A percentile compares a stretch with the other conserved stretches of the same genome.
Evolutionary conservation across 2,329 filamentous ascomycete species (phyloP).

Genomic region (Aureobasidium mangrovei): DNA sequence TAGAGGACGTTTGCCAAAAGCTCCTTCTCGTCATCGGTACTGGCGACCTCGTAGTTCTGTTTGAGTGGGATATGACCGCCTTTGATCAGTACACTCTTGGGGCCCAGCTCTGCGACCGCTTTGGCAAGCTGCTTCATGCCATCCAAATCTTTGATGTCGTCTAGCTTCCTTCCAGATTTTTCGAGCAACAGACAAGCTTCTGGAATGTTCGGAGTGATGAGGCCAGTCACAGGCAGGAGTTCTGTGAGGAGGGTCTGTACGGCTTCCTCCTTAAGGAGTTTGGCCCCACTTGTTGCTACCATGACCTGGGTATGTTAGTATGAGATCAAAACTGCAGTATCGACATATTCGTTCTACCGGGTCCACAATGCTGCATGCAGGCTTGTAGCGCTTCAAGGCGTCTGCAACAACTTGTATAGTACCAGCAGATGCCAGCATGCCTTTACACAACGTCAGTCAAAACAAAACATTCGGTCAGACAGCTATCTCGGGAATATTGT

Average conservation of each 20-base stretch:
- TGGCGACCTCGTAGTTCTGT: slow-evolving; percentile 51
- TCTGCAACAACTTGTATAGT: slow-evolving; percentile 62
- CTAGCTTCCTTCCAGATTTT: slow-evolving; percentile 37
- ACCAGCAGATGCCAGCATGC: slow-evolving; percentile 70
- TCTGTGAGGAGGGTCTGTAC: slow-evolving; percentile 49
- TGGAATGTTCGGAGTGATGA: slow-evolving; percentile 70
- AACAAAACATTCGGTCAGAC: not conserved
- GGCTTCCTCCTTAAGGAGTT: slow-evolving; percentile 58
- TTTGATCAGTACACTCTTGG: slow-evolving; percentile 76
- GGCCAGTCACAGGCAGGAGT: slow-evolving; percentile 56
- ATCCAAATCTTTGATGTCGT: slow-evolving; percentile 48
- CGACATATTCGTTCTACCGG: slow-evolving; percentile 47
- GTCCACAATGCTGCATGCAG: slow-evolving; percentile 59
- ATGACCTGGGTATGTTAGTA: slow-evolving; percentile 57
- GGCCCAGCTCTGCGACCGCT: slow-evolving; percentile 58
- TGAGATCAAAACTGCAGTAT: not conserved
- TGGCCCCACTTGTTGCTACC: slow-evolving; percentile 73
- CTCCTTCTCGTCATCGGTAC: slow-evolving; percentile 49
- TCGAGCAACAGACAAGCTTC: slow-evolving; percentile 60
- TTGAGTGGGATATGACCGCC: slow-evolving; percentile 81
- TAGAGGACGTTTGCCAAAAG: slow-evolving; percentile 71
- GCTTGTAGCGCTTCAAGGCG: slow-evolving; percentile 49
- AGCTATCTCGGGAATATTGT: not conserved
- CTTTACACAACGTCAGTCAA: slow-evolving; percentile 35
- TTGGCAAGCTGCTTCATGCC: slow-evolving; percentile 63